A percentile compares a stretch with the other conserved stretches of the same genome.
These are phyloP conservation scores for Neurospora terricola DNA, from an alignment of 495 filamentous ascomycete genomes.

Conservation along the genomic window DNA sequence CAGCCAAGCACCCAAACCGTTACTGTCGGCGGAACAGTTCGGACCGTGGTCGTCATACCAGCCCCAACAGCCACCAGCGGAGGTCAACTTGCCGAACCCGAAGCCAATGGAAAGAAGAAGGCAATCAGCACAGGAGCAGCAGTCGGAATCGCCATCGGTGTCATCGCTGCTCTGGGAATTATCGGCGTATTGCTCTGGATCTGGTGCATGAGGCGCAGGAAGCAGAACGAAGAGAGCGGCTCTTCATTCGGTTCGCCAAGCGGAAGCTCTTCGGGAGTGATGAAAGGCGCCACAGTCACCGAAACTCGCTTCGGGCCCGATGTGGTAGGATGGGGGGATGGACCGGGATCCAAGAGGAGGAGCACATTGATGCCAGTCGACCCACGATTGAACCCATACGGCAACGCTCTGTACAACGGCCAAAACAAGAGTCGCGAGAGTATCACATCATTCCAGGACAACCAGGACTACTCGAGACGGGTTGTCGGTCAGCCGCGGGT, in stretches of 20 bases:
- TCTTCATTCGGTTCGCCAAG: constrained; percentile 17
- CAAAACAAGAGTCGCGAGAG: constrained; percentile 44
- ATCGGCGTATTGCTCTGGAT: constrained; percentile 22
- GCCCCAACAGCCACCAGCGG: constrained; percentile 10
- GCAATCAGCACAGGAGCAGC: constrained; percentile 20
- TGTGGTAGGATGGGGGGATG: background rate
- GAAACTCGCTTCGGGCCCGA: constrained; percentile 12
- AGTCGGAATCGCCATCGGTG: constrained; percentile 34
- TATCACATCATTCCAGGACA: constrained; percentile 44
- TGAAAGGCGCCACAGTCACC: constrained; percentile 25
- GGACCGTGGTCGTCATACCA: constrained; percentile 30
- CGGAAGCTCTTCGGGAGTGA: constrained; percentile 32
- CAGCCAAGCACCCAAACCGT: constrained; percentile 27
- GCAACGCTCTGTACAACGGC: constrained; percentile 34
- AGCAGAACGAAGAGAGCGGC: constrained; percentile 11
- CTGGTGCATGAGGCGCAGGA: constrained; percentile 21
- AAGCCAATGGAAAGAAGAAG: background rate
- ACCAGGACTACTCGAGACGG: constrained; percentile 45
- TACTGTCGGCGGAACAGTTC: constrained; percentile 30
- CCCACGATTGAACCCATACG: constrained; percentile 44
- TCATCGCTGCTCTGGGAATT: constrained; percentile 23
- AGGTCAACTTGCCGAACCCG: background rate
- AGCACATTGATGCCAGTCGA: constrained; percentile 45
- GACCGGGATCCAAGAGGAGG: constrained; percentile 20
- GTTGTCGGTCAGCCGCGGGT: constrained; percentile 31